Percentiles rank a stretch among this genome's conserved stretches.
Conservation (phyloP, 2,329 filamentous ascomycete species). For the Venturia carpophila region DNA sequence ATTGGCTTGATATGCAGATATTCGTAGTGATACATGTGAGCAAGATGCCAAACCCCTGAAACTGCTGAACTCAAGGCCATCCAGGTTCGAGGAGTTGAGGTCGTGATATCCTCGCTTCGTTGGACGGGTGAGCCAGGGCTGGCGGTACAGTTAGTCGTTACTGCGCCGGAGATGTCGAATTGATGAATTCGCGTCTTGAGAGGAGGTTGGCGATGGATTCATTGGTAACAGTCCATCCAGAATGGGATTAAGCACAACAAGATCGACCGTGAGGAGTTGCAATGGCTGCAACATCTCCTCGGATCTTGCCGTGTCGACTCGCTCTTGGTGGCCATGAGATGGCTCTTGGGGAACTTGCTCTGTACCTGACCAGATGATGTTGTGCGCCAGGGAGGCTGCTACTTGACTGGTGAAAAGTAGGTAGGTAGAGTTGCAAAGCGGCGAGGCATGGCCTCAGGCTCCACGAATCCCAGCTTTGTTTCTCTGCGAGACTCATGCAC, state of each 20-base stretch:
- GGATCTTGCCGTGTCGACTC: background rate
- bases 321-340: background rate
- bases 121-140: background rate
- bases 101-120: too few relatives aligned
- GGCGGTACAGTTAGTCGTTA: background rate
- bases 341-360: background rate
- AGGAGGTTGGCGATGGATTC: background rate
- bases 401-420: background rate
- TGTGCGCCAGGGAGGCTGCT: background rate
- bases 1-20: background rate
- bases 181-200: background rate
- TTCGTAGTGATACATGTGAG: background rate
- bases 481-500: too few relatives aligned
- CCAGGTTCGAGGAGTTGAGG: too few relatives aligned
- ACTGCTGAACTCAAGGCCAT: too few relatives aligned
- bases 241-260: background rate
- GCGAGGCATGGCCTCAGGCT: too few relatives aligned
- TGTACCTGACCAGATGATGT: background rate
- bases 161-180: background rate
- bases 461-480: too few relatives aligned
- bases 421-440: too few relatives aligned
- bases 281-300: background rate
- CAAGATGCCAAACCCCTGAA: background rate
- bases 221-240: background rate
- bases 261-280: background rate